phyloP scores from a whole-genome alignment of 495 filamentous ascomycete species.

The Cercophora samala region DNA sequence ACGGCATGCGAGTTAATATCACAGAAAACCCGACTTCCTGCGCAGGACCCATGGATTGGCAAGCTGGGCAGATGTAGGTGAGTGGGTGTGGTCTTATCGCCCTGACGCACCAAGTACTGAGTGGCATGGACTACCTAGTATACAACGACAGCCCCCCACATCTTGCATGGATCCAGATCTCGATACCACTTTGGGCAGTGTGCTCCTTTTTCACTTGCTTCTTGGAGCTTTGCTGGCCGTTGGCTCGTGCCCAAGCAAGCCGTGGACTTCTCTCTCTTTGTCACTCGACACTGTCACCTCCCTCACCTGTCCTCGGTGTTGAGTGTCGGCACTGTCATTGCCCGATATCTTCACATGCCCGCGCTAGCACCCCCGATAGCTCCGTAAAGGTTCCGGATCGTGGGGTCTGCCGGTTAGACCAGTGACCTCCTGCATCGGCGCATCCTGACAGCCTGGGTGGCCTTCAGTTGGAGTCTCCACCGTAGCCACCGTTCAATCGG shows the following conservation, averaged over 20 bases:
- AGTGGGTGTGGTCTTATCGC: no score
- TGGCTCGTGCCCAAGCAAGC: constrained; percentile 19
- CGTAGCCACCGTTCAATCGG: constrained; percentile 14
- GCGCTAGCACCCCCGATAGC: constrained; percentile 1
- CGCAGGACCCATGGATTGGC: no score
- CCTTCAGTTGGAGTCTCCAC: constrained; percentile 14
- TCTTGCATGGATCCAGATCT: constrained; percentile 13
- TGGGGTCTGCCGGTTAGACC: constrained; percentile 17
- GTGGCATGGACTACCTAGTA: no score
- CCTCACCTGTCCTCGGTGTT: background rate
- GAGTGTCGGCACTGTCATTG: background rate
- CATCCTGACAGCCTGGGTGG: constrained; percentile 17
- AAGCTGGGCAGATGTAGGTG: no score
- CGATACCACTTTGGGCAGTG: constrained; percentile 20
- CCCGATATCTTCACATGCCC: constrained; percentile 15
- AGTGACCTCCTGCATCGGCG: constrained; percentile 9
- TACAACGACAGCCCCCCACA: background rate
- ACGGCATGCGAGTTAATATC: background rate
- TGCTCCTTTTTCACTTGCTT: constrained; percentile 17
- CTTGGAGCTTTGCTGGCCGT: constrained; percentile 21
- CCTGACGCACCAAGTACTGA: no score
- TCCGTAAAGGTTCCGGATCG: constrained; percentile 16
- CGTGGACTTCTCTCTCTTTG: no score
- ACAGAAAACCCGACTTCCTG: no score
- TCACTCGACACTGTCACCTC: background rate